Conservation (phyloP, 495 filamentous ascomycete species). For the Aspergillus sparsus region DNA sequence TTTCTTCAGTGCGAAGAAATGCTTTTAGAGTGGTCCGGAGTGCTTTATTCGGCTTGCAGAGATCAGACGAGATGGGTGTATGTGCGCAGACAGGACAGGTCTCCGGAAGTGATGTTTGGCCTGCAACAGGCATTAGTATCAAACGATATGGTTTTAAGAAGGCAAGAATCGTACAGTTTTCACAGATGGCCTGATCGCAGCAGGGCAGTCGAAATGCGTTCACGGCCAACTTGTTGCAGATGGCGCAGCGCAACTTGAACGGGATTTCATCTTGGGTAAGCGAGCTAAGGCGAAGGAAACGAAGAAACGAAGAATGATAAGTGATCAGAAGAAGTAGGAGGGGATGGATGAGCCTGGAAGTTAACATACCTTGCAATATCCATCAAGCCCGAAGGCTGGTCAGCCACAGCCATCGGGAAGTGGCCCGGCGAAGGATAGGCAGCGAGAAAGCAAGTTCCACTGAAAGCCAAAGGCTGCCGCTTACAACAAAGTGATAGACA, state of each 20-base stretch:
- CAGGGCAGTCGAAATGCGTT: constrained; percentile 91
- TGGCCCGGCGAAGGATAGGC: not conserved
- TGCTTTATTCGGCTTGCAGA: constrained; percentile 86
- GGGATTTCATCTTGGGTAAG: constrained; percentile 84
- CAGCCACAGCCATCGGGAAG: constrained; percentile 40
- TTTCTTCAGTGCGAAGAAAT: constrained; percentile 83
- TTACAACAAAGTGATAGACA: constrained; percentile 11
- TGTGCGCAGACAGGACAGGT: constrained; percentile 94
- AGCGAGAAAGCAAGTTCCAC: constrained; percentile 2
- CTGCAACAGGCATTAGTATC: constrained; percentile 41
- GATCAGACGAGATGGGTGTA: constrained; percentile 75
- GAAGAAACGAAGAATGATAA: constrained; percentile 4
- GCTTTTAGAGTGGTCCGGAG: constrained; percentile 86
- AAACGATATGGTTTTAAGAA: not conserved
- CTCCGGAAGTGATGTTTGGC: constrained; percentile 72
- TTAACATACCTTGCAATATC: constrained; percentile 46
- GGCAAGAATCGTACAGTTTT: constrained; percentile 65
- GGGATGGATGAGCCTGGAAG: not conserved
- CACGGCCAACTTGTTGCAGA: constrained; percentile 86
- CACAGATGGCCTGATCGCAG: constrained; percentile 94
- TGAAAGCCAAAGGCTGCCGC: constrained; percentile 5
- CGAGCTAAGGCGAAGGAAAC: constrained; percentile 52
- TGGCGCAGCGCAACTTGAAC: constrained; percentile 90
- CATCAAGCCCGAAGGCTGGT: constrained; percentile 48
- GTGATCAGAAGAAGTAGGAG: not conserved